Conservation (phyloP, 345 rosid species). For the Psidium guajava region DNA sequence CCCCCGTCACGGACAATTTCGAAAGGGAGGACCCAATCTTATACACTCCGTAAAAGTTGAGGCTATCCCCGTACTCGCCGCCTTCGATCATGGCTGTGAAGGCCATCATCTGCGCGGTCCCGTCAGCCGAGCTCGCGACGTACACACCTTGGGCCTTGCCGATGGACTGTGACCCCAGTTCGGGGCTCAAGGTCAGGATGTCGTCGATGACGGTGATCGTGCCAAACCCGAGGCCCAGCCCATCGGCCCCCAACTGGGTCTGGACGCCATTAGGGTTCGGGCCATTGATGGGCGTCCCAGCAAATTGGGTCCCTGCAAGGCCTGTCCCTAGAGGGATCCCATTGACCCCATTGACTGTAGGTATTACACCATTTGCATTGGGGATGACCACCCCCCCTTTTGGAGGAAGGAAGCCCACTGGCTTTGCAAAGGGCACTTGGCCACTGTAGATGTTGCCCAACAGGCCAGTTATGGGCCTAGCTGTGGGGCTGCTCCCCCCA, state of each 20-base stretch:
- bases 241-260: slow-evolving; percentile 79
- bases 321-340: slow-evolving; percentile 94
- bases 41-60: slow-evolving; percentile 79
- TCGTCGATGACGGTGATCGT: slow-evolving; percentile 86
- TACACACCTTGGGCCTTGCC: slow-evolving; percentile 94
- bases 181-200: slow-evolving; percentile 64
- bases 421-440: slow-evolving; percentile 90
- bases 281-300: slow-evolving; percentile 16
- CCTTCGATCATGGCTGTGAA: slow-evolving; percentile 90
- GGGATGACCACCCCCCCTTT: slow-evolving; percentile 61
- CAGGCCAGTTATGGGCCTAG: slow-evolving; percentile 86
- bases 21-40: slow-evolving; percentile 64
- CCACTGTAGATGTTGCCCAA: slow-evolving; percentile 90
- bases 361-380: slow-evolving; percentile 82
- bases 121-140: slow-evolving; percentile 77
- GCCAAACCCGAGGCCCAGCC: slow-evolving; percentile 79
- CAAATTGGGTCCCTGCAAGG: slow-evolving; percentile 62
- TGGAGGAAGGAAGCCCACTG: slow-evolving; percentile 68
- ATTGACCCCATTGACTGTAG: slow-evolving; percentile 61
- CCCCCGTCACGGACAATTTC: slow-evolving; percentile 75
- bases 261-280: slow-evolving; percentile 29
- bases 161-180: slow-evolving; percentile 59
- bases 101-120: slow-evolving; percentile 88
- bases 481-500: slow-evolving; percentile 82
- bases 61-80: slow-evolving; percentile 81